phyloP scores from a whole-genome alignment of 2,329 filamentous ascomycete species.

The Phaeosphaeriaceae sp. region DNA sequence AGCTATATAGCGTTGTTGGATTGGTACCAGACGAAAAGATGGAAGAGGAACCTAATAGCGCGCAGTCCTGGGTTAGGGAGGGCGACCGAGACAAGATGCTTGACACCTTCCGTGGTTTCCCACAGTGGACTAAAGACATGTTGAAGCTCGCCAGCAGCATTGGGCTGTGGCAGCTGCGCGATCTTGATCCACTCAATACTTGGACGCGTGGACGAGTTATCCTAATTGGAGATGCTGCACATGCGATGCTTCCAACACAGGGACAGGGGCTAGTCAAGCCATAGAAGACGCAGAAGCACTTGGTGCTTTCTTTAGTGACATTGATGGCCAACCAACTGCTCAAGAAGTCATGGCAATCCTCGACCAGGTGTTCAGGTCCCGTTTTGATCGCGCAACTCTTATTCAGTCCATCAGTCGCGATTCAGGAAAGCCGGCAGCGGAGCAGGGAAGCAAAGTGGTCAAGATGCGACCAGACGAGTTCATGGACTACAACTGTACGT shows the following conservation, averaged over 20 bases:
- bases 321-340: constrained; percentile 11
- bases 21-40: constrained; percentile 54
- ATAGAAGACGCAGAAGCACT: constrained; percentile 62
- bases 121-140: constrained; percentile 47
- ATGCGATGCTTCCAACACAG: constrained; percentile 60
- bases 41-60: constrained; percentile 46
- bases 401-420: constrained; percentile 55
- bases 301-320: constrained; percentile 21
- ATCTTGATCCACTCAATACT: constrained; percentile 50
- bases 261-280: constrained; percentile 64
- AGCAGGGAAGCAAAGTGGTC: constrained; percentile 37
- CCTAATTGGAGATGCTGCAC: constrained; percentile 63
- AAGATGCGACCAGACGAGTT: constrained; percentile 51
- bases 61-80: constrained; percentile 50
- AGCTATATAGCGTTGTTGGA: constrained; percentile 53
- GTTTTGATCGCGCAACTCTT: constrained; percentile 47
- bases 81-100: constrained; percentile 48
- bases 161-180: constrained; percentile 55
- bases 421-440: constrained; percentile 49
- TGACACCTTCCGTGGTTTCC: constrained; percentile 52
- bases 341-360: constrained; percentile 26
- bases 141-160: constrained; percentile 45
- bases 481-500: constrained; percentile 52
- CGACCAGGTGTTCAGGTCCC: constrained; percentile 13
- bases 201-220: constrained; percentile 58